A percentile compares a stretch with the other conserved stretches of the same genome.
phyloP scores from a whole-genome alignment of 345 rosid genomes.

The Erysimum cheiranthoides region DNA sequence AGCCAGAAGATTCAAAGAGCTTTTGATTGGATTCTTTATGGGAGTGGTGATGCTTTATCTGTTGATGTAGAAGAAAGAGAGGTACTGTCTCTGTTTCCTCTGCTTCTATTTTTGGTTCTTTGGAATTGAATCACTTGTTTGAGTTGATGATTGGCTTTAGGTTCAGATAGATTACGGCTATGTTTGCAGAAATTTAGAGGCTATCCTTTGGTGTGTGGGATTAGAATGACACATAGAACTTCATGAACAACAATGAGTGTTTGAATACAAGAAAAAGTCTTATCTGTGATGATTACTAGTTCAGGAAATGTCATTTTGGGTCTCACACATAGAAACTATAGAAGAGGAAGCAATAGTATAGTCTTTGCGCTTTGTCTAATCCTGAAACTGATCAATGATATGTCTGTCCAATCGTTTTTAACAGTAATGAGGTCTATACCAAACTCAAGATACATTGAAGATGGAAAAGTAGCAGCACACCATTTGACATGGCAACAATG shows the following conservation, averaged over 20 bases:
- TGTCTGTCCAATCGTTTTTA: slow-evolving; percentile 5
- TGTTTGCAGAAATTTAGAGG: not conserved
- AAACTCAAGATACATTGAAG: slow-evolving; percentile 7
- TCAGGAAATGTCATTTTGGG: not conserved
- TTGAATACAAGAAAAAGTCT: not conserved
- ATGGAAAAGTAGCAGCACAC: slow-evolving; percentile 19
- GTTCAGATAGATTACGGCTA: not conserved
- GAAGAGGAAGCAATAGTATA: not conserved
- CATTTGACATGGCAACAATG: slow-evolving; percentile 26
- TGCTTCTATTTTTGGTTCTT: slow-evolving; percentile 1
- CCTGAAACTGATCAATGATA: slow-evolving; percentile 20
- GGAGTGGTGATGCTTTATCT: slow-evolving; percentile 28
- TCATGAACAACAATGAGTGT: not conserved
- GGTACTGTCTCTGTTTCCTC: slow-evolving; percentile 26
- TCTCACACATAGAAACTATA: not conserved
- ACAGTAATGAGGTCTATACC: slow-evolving; percentile 4
- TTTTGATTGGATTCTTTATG: slow-evolving; percentile 28
- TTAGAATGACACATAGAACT: not conserved
- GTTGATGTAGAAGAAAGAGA: slow-evolving; percentile 23
- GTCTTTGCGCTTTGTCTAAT: slow-evolving; percentile 1
- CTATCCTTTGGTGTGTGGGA: not conserved
- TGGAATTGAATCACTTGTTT: not conserved
- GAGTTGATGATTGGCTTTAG: slow-evolving; percentile 15
- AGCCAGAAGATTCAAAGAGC: slow-evolving; percentile 1
- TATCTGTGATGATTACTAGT: not conserved